A percentile compares a stretch with the other conserved stretches of the same genome.
Evolutionary conservation across 331 rosid genomes (phyloP).

Genomic region (Spiraea crenata): DNA sequence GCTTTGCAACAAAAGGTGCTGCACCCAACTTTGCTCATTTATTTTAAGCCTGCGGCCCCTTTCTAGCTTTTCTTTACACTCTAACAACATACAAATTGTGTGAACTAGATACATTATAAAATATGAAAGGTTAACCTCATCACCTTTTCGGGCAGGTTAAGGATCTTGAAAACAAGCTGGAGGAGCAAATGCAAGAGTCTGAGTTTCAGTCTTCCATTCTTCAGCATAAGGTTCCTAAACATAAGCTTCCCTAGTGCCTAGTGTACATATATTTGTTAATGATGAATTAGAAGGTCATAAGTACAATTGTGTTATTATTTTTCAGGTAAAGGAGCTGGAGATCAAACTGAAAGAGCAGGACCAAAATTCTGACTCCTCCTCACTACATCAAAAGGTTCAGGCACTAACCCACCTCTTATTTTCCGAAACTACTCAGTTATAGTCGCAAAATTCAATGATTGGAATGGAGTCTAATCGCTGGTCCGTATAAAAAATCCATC

Average conservation of each 20-base stretch:
- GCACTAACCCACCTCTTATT: background rate
- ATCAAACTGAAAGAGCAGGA: conserved; percentile 66
- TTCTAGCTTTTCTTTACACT: background rate
- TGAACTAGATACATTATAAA: background rate
- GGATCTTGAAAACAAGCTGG: conserved; percentile 65
- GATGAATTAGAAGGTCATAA: conserved; percentile 9
- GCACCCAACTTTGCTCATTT: background rate
- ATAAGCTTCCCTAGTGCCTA: background rate
- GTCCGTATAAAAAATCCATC: background rate
- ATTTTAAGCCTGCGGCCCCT: background rate
- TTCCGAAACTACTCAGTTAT: background rate
- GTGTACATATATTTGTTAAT: background rate
- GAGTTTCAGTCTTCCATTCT: conserved; percentile 54
- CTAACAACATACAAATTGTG: background rate
- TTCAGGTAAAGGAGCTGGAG: conserved; percentile 68
- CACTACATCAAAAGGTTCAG: conserved; percentile 61
- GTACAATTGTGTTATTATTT: conserved; percentile 14
- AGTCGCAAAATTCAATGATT: background rate
- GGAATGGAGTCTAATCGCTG: background rate
- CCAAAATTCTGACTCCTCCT: conserved; percentile 36
- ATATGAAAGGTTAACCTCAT: conserved; percentile 6
- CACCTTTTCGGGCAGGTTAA: conserved; percentile 43
- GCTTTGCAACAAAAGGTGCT: conserved; percentile 60
- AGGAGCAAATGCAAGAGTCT: conserved; percentile 62
- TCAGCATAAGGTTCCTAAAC: conserved; percentile 59